Evolutionary conservation across 202 grass and related monocot species (phyloP).

Genomic region (Panicum virgatum): DNA sequence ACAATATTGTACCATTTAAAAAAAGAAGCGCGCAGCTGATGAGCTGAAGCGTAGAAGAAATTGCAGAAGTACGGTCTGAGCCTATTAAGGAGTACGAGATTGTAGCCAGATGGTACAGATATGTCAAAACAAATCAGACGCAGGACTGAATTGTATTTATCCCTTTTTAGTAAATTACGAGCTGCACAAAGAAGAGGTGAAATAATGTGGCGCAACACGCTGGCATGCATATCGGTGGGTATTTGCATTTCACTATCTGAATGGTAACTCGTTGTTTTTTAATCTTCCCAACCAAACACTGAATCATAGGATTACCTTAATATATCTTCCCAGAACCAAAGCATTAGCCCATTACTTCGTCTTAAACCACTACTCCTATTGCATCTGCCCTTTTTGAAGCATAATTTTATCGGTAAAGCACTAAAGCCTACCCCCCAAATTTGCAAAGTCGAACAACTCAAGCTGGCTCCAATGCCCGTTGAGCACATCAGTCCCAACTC

Average conservation of each 20-base stretch:
- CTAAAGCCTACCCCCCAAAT: neutral
- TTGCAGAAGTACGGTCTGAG: slow-evolving; percentile 9
- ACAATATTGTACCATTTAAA: neutral
- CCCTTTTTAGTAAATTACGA: neutral
- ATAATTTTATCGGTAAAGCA: neutral
- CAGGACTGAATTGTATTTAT: neutral
- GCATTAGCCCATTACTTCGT: neutral
- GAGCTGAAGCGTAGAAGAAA: neutral
- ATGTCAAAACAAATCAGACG: neutral
- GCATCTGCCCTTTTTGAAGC: neutral
- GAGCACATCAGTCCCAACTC: neutral
- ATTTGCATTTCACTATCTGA: neutral
- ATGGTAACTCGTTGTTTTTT: neutral
- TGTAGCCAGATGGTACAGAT: slow-evolving; percentile 2
- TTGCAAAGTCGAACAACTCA: neutral
- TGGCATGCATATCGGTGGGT: neutral
- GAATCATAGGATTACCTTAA: neutral
- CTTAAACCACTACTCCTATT: neutral
- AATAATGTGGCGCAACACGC: neutral
- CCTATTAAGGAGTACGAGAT: neutral
- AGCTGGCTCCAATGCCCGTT: neutral
- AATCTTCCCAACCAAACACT: neutral
- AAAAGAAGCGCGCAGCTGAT: neutral
- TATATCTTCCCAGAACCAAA: neutral
- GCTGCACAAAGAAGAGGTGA: neutral